phyloP scores from a whole-genome alignment of 192 early-diverging fungal species.

The Dimargaris xerosporica region DNA sequence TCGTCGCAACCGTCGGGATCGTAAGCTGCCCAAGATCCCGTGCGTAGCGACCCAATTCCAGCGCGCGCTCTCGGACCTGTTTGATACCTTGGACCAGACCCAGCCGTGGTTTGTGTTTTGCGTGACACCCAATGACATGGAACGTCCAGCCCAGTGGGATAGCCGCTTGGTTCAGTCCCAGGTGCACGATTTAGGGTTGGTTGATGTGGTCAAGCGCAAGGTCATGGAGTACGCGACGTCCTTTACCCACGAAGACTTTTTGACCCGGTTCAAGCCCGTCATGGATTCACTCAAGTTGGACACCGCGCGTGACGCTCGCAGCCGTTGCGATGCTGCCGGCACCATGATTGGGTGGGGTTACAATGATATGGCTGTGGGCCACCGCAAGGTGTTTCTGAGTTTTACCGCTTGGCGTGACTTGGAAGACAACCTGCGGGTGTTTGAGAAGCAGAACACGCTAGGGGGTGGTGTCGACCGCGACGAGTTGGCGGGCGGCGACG shows the following conservation, averaged over 20 bases:
- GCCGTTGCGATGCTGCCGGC: constrained; percentile 27
- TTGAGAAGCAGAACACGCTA: constrained; percentile 37
- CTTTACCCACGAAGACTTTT: constrained; percentile 62
- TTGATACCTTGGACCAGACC: constrained; percentile 56
- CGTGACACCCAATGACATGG: constrained; percentile 50
- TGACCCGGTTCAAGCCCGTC: constrained; percentile 48
- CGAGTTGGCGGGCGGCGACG: constrained; percentile 23
- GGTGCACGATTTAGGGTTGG: constrained; percentile 49
- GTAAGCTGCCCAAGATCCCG: constrained; percentile 28
- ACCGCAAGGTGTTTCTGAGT: constrained; percentile 51
- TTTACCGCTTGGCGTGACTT: constrained; percentile 69
- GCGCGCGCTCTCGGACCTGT: constrained; percentile 48
- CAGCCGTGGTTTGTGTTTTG: constrained; percentile 70
- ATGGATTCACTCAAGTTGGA: constrained; percentile 27
- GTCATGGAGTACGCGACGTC: constrained; percentile 55
- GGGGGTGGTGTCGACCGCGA: constrained; percentile 24
- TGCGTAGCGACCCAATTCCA: constrained; percentile 50
- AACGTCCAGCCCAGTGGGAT: constrained; percentile 48
- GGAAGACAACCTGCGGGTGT: constrained; percentile 60
- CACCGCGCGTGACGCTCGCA: constrained; percentile 15
- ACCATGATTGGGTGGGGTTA: constrained; percentile 43
- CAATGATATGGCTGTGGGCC: constrained; percentile 40
- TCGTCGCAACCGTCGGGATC: constrained; percentile 4
- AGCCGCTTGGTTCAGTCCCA: constrained; percentile 51
- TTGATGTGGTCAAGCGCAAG: constrained; percentile 46